These are phyloP conservation scores for Chara braunii DNA, from an alignment of 139 green algal species.

Conservation along the genomic window DNA sequence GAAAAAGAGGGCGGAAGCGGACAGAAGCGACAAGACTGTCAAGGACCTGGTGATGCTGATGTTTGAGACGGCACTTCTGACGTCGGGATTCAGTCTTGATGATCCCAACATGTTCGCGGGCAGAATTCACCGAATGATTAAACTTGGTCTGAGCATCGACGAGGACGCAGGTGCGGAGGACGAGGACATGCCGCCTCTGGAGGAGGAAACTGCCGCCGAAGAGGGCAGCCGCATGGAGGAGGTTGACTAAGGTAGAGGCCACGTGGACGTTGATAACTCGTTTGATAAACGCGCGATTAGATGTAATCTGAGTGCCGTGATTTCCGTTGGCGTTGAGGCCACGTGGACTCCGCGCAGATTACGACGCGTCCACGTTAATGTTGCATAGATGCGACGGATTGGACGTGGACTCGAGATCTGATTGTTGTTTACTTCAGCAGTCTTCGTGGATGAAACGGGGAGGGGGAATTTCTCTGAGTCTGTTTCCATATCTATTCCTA, in stretches of 20 bases:
- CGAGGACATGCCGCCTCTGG: slow-evolving; percentile 79
- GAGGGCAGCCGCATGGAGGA: slow-evolving; percentile 97
- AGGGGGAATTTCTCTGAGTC: too few relatives aligned
- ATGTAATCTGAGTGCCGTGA: too few relatives aligned
- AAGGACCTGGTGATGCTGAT: slow-evolving; percentile 98
- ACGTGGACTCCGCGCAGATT: too few relatives aligned
- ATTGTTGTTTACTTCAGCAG: too few relatives aligned
- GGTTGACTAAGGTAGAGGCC: slow-evolving; percentile 68
- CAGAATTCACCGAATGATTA: slow-evolving; percentile 99
- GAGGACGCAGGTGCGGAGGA: slow-evolving; percentile 67
- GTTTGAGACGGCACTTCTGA: slow-evolving; percentile 96
- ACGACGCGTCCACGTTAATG: too few relatives aligned
- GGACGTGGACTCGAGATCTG: too few relatives aligned
- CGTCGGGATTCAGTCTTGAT: slow-evolving; percentile 91
- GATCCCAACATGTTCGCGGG: slow-evolving; percentile 93
- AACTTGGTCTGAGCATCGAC: slow-evolving; percentile 95
- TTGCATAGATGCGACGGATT: too few relatives aligned
- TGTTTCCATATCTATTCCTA: too few relatives aligned
- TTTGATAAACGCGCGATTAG: too few relatives aligned
- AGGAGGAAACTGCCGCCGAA: slow-evolving; percentile 89
- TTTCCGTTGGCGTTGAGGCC: too few relatives aligned
- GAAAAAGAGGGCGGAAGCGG: slow-evolving; percentile 72
- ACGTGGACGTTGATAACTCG: too few relatives aligned
- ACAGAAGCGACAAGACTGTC: slow-evolving; percentile 98
- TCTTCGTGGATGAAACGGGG: too few relatives aligned